These are phyloP conservation scores for Phalaenopsis hybrid DNA, from an alignment of 116 monocot species.

Conservation along the genomic window DNA sequence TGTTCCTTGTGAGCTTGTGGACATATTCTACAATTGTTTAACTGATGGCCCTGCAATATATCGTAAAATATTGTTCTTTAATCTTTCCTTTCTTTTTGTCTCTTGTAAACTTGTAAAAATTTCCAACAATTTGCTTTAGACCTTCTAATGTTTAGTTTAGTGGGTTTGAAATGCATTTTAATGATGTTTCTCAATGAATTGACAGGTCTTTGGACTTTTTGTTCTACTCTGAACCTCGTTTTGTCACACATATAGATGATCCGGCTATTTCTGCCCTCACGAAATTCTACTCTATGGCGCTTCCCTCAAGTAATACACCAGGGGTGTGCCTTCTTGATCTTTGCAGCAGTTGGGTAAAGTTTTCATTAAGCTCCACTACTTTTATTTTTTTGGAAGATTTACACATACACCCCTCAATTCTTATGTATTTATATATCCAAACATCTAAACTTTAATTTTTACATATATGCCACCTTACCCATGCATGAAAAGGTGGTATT, in stretches of 20 bases:
- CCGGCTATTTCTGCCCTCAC: slow-evolving; percentile 72
- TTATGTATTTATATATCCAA: no score
- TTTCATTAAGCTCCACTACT: slow-evolving; percentile 4
- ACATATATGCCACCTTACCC: no score
- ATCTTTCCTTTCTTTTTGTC: background rate
- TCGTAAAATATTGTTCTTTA: background rate
- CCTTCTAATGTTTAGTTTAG: background rate
- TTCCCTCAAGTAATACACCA: slow-evolving; percentile 72
- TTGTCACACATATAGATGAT: slow-evolving; percentile 94
- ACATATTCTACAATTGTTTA: background rate
- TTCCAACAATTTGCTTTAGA: background rate
- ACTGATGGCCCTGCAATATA: background rate
- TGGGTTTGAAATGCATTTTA: background rate
- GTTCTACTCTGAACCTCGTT: slow-evolving; percentile 82
- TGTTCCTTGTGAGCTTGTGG: no score
- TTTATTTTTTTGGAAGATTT: background rate
- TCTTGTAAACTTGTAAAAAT: background rate
- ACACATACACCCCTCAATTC: no score
- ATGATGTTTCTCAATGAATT: slow-evolving; percentile 1
- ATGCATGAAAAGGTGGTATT: no score
- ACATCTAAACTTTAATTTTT: no score
- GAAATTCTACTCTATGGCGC: slow-evolving; percentile 60
- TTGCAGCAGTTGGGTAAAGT: slow-evolving; percentile 89
- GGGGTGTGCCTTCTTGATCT: slow-evolving; percentile 68
- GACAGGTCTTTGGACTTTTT: slow-evolving; percentile 57